A percentile compares a stretch with the other conserved stretches of the same genome.
Evolutionary conservation across 345 rosid genomes (phyloP).

Genomic region (Rhizophora mangle): DNA sequence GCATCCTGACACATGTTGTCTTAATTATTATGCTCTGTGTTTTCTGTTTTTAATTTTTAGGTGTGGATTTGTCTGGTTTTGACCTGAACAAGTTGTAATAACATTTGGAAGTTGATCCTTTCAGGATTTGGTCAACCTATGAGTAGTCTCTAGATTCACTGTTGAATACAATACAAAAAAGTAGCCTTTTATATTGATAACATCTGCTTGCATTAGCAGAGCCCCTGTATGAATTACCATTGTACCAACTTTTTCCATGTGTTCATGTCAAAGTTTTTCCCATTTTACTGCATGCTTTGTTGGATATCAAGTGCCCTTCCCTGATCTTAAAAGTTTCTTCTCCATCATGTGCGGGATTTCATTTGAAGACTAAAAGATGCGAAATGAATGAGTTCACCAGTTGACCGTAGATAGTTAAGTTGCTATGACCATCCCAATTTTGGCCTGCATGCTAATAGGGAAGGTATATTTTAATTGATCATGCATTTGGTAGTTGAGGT

Average conservation of each 20-base stretch:
- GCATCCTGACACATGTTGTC: too few species aligned
- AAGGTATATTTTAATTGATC: background rate
- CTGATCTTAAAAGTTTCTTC: too few species aligned
- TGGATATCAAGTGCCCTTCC: too few species aligned
- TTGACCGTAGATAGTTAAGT: too few species aligned
- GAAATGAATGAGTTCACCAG: too few species aligned
- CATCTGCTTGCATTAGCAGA: background rate
- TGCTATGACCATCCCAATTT: background rate
- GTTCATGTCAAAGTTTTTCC: background rate
- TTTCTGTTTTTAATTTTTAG: background rate
- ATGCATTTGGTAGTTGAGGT: slow-evolving; percentile 2
- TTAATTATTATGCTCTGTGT: background rate
- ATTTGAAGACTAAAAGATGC: too few species aligned
- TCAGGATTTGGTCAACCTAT: too few species aligned
- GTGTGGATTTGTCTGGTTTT: background rate
- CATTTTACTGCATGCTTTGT: too few species aligned
- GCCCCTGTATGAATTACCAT: background rate
- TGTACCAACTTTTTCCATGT: background rate
- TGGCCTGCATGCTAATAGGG: too few species aligned
- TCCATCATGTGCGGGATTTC: too few species aligned
- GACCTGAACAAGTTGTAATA: background rate
- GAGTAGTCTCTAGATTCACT: too few species aligned
- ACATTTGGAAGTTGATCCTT: background rate
- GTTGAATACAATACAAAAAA: too few species aligned
- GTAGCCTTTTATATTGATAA: background rate